Percentiles rank a stretch among this genome's conserved stretches.
phyloP scores from a whole-genome alignment of 2,329 filamentous ascomycete genomes.

The Fusarium humuli region DNA sequence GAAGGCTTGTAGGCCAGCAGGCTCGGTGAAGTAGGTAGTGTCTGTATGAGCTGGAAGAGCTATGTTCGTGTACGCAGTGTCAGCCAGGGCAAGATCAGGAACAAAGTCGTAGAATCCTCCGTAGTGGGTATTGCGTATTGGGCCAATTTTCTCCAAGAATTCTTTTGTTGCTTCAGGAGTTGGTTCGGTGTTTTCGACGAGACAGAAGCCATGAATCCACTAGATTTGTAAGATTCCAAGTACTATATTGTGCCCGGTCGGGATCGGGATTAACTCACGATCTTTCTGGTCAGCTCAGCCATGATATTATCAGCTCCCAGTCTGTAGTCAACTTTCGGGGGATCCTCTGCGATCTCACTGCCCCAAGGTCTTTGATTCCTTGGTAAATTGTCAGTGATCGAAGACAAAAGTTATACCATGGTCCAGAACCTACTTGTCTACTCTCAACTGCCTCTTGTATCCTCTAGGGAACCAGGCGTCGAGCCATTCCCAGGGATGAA shows the following conservation, averaged over 20 bases:
- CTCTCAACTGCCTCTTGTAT: conserved; percentile 30
- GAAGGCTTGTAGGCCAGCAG: conserved; percentile 90
- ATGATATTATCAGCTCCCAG: conserved; percentile 67
- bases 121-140: conserved; percentile 92
- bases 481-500: conserved; percentile 67
- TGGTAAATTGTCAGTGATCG: conserved; percentile 20
- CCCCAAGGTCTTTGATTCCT: conserved; percentile 42
- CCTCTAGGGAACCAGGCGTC: conserved; percentile 36
- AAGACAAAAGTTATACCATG: background rate
- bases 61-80: conserved; percentile 91
- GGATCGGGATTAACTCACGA: conserved; percentile 60
- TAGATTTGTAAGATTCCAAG: conserved; percentile 52
- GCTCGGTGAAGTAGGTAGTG: conserved; percentile 95
- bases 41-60: conserved; percentile 89
- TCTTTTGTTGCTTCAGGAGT: conserved; percentile 76
- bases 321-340: conserved; percentile 71
- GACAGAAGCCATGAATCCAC: conserved; percentile 79
- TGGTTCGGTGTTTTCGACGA: conserved; percentile 75
- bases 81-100: conserved; percentile 86
- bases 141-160: conserved; percentile 84
- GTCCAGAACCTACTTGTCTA: conserved; percentile 37
- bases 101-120: conserved; percentile 85
- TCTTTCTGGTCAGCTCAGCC: conserved; percentile 70
- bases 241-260: background rate
- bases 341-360: conserved; percentile 52